phyloP scores from a whole-genome alignment of 192 early-diverging fungal species.

The Umbelopsis ramanniana region DNA sequence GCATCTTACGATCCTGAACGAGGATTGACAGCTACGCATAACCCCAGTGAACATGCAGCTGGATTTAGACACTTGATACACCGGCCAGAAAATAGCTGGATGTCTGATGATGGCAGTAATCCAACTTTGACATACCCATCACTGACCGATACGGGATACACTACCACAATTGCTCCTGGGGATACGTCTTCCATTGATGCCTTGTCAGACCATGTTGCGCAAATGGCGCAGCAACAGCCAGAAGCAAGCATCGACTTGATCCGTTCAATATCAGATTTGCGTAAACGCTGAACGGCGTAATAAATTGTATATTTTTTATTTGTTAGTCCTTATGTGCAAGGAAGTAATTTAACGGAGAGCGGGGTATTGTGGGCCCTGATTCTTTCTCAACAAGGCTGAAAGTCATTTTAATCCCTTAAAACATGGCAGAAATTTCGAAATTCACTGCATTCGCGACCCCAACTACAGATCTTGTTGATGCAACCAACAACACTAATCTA shows the following conservation, averaged over 20 bases:
- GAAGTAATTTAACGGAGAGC: neutral
- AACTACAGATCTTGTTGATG: slow-evolving; percentile 7
- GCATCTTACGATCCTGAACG: slow-evolving; percentile 13
- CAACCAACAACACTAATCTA: neutral
- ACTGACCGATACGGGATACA: neutral
- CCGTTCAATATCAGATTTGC: slow-evolving; percentile 16
- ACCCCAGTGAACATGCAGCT: neutral
- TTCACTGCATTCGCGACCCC: neutral
- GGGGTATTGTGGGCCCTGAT: neutral
- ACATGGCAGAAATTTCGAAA: slow-evolving; percentile 7
- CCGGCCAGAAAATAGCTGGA: slow-evolving; percentile 6
- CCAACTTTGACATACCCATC: neutral
- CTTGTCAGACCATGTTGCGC: slow-evolving; percentile 5
- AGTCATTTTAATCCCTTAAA: neutral
- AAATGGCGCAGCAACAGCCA: slow-evolving; percentile 15
- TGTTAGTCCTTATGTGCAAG: neutral
- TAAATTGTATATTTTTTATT: neutral
- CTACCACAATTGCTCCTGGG: neutral
- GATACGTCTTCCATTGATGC: slow-evolving; percentile 1
- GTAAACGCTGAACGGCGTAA: neutral
- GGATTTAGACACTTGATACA: slow-evolving; percentile 15
- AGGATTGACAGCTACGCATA: neutral
- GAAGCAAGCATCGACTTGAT: slow-evolving; percentile 16
- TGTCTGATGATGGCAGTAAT: neutral
- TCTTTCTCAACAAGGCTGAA: too few relatives aligned